A percentile compares a stretch with the other conserved stretches of the same genome.
Evolutionary conservation across 345 rosid genomes (phyloP).

Genomic region (Mercurialis annua): DNA sequence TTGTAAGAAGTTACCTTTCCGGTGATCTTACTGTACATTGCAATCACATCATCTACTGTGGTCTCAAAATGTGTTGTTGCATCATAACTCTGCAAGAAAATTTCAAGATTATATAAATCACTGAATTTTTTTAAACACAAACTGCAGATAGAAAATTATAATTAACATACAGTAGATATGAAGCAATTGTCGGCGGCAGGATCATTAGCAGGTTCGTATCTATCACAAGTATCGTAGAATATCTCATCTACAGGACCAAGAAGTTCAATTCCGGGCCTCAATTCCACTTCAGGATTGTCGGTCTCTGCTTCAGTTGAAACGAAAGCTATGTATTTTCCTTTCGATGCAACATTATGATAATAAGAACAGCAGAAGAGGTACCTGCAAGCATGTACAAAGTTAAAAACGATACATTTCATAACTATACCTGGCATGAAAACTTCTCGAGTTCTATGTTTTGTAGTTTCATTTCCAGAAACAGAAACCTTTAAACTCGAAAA

Average conservation of each 20-base stretch:
- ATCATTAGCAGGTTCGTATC: conserved; percentile 64
- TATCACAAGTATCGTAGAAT: conserved; percentile 74
- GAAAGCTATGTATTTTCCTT: conserved; percentile 88
- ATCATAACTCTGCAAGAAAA: conserved; percentile 61
- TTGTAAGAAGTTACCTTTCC: conserved; percentile 60
- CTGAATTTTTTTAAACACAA: no score
- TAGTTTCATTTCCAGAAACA: no score
- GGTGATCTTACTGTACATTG: conserved; percentile 71
- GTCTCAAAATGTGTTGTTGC: conserved; percentile 88
- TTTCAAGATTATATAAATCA: conserved; percentile 1
- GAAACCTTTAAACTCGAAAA: no score
- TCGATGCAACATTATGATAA: conserved; percentile 89
- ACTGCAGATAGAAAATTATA: no score
- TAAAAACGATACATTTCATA: no score
- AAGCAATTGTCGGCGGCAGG: conserved; percentile 62
- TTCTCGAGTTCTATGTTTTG: background rate
- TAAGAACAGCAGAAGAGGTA: conserved; percentile 95
- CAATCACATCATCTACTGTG: conserved; percentile 69
- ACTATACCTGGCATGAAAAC: background rate
- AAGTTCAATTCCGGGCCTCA: conserved; percentile 79
- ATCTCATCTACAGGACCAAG: conserved; percentile 77
- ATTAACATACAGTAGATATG: conserved; percentile 66
- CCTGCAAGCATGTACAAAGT: conserved; percentile 36
- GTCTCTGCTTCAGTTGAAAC: conserved; percentile 95
- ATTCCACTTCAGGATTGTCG: conserved; percentile 64